Conservation (phyloP, 805 yeast species). For the Metschnikowia anglica region DNA sequence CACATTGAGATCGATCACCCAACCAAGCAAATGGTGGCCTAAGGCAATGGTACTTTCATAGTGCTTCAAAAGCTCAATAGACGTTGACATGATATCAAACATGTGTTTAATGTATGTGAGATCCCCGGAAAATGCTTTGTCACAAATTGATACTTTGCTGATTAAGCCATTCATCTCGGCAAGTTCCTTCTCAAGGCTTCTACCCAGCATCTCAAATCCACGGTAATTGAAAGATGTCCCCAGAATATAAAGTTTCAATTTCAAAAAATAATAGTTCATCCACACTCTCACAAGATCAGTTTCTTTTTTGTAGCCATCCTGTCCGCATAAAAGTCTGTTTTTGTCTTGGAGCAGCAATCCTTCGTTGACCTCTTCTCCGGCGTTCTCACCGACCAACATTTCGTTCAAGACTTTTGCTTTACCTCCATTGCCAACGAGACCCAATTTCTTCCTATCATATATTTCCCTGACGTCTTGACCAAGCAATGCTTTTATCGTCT, state of each 20-base stretch:
- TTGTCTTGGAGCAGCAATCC: conserved; percentile 3
- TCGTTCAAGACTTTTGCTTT: not conserved
- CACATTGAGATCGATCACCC: conserved; percentile 7
- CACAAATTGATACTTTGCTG: not conserved
- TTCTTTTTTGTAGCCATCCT: no score
- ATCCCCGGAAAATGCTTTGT: not conserved
- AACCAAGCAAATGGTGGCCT: conserved; percentile 1
- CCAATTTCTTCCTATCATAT: not conserved
- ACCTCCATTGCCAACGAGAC: not conserved
- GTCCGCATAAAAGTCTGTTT: no score
- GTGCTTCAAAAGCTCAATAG: conserved; percentile 8
- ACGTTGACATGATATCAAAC: conserved; percentile 3
- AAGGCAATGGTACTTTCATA: conserved; percentile 1
- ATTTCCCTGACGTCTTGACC: not conserved
- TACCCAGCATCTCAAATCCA: conserved; percentile 1
- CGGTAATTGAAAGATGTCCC: conserved; percentile 2
- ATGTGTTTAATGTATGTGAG: not conserved
- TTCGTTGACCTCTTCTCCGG: conserved; percentile 1
- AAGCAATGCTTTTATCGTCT: not conserved
- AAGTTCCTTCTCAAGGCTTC: not conserved
- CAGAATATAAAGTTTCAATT: not conserved
- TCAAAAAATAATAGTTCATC: not conserved
- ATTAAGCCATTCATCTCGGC: not conserved
- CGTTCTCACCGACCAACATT: not conserved
- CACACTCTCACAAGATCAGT: no score